A percentile compares a stretch with the other conserved stretches of the same genome.
These are phyloP conservation scores for Bacterosira constricta DNA, from an alignment of 108 stramenopile species.

Conservation along the genomic window DNA sequence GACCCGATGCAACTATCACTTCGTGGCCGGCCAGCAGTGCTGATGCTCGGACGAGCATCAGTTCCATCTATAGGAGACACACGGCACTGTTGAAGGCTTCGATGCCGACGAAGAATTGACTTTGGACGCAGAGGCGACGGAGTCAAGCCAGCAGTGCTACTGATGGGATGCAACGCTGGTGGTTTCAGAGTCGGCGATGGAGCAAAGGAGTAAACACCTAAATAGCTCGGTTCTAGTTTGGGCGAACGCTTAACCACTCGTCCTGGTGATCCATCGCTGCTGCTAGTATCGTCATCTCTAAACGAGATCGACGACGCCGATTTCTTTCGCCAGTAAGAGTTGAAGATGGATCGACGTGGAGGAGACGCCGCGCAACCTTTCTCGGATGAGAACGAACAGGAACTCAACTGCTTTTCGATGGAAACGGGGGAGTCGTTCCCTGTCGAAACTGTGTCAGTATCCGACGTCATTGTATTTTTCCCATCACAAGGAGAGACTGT, in stretches of 20 bases:
- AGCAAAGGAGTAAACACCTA: conserved; percentile 31
- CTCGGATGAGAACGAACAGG: conserved; percentile 4
- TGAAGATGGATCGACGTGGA: conserved; percentile 36
- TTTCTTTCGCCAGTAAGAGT: conserved; percentile 27
- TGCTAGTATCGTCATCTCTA: conserved; percentile 20
- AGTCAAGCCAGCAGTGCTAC: conserved; percentile 6
- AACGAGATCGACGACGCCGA: conserved; percentile 22
- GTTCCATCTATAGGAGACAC: too few species aligned
- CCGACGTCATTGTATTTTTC: too few species aligned
- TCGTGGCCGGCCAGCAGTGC: background rate
- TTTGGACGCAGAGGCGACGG: conserved; percentile 25
- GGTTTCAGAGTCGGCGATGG: conserved; percentile 22
- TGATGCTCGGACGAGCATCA: too few species aligned
- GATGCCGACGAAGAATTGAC: conserved; percentile 32
- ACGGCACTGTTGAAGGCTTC: background rate
- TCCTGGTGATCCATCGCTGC: background rate
- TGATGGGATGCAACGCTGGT: conserved; percentile 5
- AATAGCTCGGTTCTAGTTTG: conserved; percentile 36
- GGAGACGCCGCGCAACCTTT: too few species aligned
- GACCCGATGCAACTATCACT: too few species aligned
- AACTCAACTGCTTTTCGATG: background rate
- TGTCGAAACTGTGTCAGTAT: too few species aligned
- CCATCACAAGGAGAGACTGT: too few species aligned
- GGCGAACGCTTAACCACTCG: background rate
- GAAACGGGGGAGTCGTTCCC: too few species aligned